Base-by-base conservation (phyloP, 768 basidiomycete genomes). In the Leccinum rimulosum region DNA sequence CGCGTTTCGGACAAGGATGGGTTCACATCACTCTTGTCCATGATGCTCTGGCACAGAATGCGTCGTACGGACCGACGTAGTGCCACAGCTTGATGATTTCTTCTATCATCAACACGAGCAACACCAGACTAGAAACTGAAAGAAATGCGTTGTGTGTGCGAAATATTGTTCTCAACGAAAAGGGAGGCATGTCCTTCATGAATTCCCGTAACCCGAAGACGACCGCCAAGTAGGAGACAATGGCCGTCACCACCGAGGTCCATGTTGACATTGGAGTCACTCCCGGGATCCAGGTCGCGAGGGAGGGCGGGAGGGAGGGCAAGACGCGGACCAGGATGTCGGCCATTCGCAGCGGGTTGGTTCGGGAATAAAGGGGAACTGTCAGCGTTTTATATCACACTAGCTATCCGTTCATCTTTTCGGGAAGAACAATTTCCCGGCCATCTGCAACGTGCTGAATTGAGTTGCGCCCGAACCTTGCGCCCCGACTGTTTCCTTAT, bases 91-190 rank as follows among this genome's bases (percentile, higher is more conserved):
- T 91, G 2, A 87, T 22, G 57, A 93, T 88, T 77, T 96, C 95
- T 73, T 96, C 93, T 49, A 89, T 70, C 81, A 94, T 93, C 50
- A 95, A 78, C 8, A 76, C 77, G 49, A 98, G 84, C 6, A 98
- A 77, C 40, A 95, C 73, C 10, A 83, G 76, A 64, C 92, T 95
- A n/a, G 91, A 91, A 27, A 79, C 70, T 64, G 91, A 93, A 60
- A 98, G 83, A 70, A 95, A 72, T 56, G 92, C 76, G 74, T 97
- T 98, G 78, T 98, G 95, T 28, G 80, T 65, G 76, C 91, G 91
- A 79, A 95, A 95, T 47, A 88, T 79, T 55, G 79, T 74, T 54
- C 83, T 89, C 68, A 96, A 84, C 75, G 84, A 87, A 70, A 83
- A 76, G 1, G 93, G 80, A 64, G 80, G 78, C 58, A 80, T 78